Evolutionary conservation across 495 filamentous ascomycete genomes (phyloP).

Genomic region (Aspergillus olivimuriae): DNA sequence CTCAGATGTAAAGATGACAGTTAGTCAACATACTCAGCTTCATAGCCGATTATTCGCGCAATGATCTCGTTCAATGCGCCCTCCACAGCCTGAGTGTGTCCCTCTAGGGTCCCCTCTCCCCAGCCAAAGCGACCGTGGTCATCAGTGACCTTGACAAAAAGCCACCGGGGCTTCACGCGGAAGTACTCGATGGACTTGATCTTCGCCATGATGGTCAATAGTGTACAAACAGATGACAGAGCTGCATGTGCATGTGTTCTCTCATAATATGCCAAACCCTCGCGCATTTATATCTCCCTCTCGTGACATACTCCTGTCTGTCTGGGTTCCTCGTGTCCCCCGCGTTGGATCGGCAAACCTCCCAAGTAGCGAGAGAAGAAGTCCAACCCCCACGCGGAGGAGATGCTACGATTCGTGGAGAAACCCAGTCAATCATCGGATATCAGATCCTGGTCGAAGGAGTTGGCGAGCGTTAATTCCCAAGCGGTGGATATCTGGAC

Average conservation of each 20-base stretch:
- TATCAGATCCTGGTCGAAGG: neutral
- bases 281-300: neutral
- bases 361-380: neutral
- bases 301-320: too few relatives aligned
- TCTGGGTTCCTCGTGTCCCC: neutral
- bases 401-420: neutral
- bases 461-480: neutral
- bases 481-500: neutral
- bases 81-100: constrained; percentile 74
- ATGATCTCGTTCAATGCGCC: constrained; percentile 67
- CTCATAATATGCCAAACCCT: neutral
- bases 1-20: too few relatives aligned
- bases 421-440: neutral
- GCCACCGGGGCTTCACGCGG: constrained; percentile 71
- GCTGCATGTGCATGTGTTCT: neutral
- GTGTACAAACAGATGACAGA: neutral
- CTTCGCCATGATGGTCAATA: constrained; percentile 48
- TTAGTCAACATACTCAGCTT: constrained; percentile 49
- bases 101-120: constrained; percentile 76
- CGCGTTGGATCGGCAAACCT: neutral
- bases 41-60: constrained; percentile 58
- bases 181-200: constrained; percentile 73
- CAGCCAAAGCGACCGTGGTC: constrained; percentile 61
- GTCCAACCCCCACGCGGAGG: neutral
- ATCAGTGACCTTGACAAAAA: constrained; percentile 75